Percentiles rank a stretch among this genome's conserved stretches.
These are phyloP conservation scores for Tetracladium marchalianum DNA, from an alignment of 495 filamentous ascomycete species.

Conservation along the genomic window DNA sequence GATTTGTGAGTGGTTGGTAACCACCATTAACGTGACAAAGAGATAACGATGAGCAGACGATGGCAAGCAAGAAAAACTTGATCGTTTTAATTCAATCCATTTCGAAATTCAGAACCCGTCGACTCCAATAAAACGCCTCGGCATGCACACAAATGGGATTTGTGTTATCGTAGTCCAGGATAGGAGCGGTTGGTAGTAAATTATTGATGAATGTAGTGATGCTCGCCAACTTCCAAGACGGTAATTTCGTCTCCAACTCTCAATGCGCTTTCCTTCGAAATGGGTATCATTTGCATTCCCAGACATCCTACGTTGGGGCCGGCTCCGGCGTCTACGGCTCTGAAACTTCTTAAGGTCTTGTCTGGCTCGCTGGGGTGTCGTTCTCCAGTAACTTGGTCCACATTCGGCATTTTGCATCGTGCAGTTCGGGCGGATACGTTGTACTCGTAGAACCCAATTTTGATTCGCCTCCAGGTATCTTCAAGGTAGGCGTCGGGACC, in stretches of 20 bases:
- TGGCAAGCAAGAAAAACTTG: too few species aligned
- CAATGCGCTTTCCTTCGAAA: conserved; percentile 37
- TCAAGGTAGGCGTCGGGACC: conserved; percentile 58
- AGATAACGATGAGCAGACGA: too few species aligned
- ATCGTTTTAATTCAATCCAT: too few species aligned
- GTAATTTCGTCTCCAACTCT: conserved; percentile 50
- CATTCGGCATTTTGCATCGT: conserved; percentile 77
- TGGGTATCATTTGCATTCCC: conserved; percentile 74
- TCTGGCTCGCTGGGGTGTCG: conserved; percentile 66
- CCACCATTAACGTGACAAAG: too few species aligned
- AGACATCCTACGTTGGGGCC: conserved; percentile 55
- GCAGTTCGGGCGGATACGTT: conserved; percentile 64
- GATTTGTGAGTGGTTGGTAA: too few species aligned
- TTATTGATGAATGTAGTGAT: conserved; percentile 46
- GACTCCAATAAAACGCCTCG: too few species aligned
- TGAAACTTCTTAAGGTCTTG: conserved; percentile 54
- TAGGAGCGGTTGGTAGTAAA: not conserved
- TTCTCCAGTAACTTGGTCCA: conserved; percentile 63
- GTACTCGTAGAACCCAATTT: conserved; percentile 39
- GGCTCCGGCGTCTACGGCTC: conserved; percentile 67
- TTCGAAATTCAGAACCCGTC: too few species aligned
- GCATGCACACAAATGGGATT: too few species aligned
- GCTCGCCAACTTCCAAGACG: conserved; percentile 51
- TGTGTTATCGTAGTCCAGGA: too few species aligned
- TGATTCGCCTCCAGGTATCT: conserved; percentile 68